phyloP scores from a whole-genome alignment of 371 early-diverging fungal species.

The Syncephalis fuscata region DNA sequence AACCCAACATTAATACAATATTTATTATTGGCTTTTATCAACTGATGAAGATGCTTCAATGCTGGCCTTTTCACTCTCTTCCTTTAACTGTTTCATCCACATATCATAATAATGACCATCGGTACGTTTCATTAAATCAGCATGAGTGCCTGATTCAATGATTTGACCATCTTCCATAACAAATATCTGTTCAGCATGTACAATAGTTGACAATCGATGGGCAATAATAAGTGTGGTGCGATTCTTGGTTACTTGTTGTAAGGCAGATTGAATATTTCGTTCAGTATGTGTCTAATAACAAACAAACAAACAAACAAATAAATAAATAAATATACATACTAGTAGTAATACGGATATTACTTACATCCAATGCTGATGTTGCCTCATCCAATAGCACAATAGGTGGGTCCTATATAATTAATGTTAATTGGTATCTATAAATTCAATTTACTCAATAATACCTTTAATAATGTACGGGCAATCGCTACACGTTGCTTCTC shows the following conservation, averaged over 20 bases:
- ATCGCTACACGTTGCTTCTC: conserved; percentile 91
- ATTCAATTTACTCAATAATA: conserved; percentile 12
- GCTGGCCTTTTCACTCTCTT: conserved; percentile 15
- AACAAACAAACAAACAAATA: no score
- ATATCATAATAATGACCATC: conserved; percentile 59
- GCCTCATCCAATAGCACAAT: conserved; percentile 64
- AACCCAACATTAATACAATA: no score
- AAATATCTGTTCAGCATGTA: conserved; percentile 60
- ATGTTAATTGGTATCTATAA: conserved; percentile 59
- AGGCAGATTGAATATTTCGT: conserved; percentile 52
- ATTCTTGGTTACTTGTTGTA: conserved; percentile 43
- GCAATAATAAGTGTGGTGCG: conserved; percentile 92
- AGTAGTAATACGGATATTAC: neutral
- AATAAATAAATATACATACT: no score
- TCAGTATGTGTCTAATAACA: conserved; percentile 57
- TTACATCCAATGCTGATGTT: conserved; percentile 18
- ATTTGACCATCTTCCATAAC: conserved; percentile 66
- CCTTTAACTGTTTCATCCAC: conserved; percentile 83
- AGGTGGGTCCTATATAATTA: conserved; percentile 58
- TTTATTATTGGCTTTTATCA: no score
- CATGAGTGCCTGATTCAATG: conserved; percentile 76
- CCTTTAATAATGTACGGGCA: conserved; percentile 60
- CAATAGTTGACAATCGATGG: conserved; percentile 74
- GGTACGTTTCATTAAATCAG: conserved; percentile 42
- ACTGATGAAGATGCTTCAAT: no score